Conservation (phyloP, 2,329 filamentous ascomycete species). For the Pseudogymnoascus sp. region DNA sequence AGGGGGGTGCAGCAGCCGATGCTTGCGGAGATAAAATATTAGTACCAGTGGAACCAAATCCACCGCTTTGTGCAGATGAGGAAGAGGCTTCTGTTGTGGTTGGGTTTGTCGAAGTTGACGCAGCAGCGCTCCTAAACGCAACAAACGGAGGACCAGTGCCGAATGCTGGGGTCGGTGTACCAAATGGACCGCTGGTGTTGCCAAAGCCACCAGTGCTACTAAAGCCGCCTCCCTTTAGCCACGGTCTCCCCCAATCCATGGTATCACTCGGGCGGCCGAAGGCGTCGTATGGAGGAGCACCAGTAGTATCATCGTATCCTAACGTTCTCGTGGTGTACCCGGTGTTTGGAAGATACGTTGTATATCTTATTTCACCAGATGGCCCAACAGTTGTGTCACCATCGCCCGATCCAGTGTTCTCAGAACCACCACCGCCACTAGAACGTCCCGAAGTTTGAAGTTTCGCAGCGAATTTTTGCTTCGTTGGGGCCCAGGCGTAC, state of each 20-base stretch:
- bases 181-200: not conserved
- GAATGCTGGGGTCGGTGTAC: not conserved
- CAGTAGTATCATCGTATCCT: not conserved
- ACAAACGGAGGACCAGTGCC: not conserved
- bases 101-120: not conserved
- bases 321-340: conserved; percentile 1
- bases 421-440: not conserved
- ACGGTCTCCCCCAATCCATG: not conserved
- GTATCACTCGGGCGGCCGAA: not conserved
- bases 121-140: not conserved
- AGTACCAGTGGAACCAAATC: not conserved
- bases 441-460: not conserved
- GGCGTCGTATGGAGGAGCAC: not conserved
- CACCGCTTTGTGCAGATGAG: not conserved
- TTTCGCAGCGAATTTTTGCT: not conserved
- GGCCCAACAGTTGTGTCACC: not conserved
- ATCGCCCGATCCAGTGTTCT: not conserved
- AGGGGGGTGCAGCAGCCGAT: not conserved
- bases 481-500: not conserved
- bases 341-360: not conserved
- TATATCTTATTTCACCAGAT: not conserved
- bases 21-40: not conserved
- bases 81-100: not conserved
- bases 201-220: not conserved
- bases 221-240: not conserved